A percentile compares a stretch with the other conserved stretches of the same genome.
Conservation (phyloP, 805 yeast species). For the Ogataea pilisensis region DNA sequence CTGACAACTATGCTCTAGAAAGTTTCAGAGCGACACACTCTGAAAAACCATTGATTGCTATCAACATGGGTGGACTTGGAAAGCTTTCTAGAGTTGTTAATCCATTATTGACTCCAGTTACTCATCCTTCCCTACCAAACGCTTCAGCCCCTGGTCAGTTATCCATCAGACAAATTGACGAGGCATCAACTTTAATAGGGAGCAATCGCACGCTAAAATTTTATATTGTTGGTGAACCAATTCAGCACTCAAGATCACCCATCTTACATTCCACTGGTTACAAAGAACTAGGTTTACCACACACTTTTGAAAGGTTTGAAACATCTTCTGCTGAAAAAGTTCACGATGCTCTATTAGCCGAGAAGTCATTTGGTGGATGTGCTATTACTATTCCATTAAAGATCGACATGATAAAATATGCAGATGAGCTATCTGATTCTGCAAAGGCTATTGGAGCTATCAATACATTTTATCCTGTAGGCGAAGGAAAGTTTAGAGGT, state of each 20-base stretch:
- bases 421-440: slow-evolving; percentile 65
- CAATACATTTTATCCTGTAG: slow-evolving; percentile 72
- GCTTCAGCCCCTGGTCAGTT: slow-evolving; percentile 82
- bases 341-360: slow-evolving; percentile 43
- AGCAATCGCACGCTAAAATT: slow-evolving; percentile 40
- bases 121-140: slow-evolving; percentile 61
- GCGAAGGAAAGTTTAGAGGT: slow-evolving; percentile 53
- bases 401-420: slow-evolving; percentile 66
- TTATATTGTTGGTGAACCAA: slow-evolving; percentile 77
- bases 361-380: slow-evolving; percentile 77
- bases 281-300: slow-evolving; percentile 70
- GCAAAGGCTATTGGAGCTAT: slow-evolving; percentile 89
- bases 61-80: slow-evolving; percentile 76
- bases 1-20: slow-evolving; percentile 71
- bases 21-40: slow-evolving; percentile 56
- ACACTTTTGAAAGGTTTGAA: slow-evolving; percentile 63
- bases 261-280: slow-evolving; percentile 79
- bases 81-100: slow-evolving; percentile 78
- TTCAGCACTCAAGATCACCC: slow-evolving; percentile 87
- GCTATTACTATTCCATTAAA: slow-evolving; percentile 95
- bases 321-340: slow-evolving; percentile 60
- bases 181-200: slow-evolving; percentile 55
- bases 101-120: slow-evolving; percentile 75
- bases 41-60: slow-evolving; percentile 67
- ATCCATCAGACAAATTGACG: slow-evolving; percentile 60